Evolutionary conservation across 1,284 basidiomycete species (phyloP).

Genomic region (Fomitopsis pinicola): DNA sequence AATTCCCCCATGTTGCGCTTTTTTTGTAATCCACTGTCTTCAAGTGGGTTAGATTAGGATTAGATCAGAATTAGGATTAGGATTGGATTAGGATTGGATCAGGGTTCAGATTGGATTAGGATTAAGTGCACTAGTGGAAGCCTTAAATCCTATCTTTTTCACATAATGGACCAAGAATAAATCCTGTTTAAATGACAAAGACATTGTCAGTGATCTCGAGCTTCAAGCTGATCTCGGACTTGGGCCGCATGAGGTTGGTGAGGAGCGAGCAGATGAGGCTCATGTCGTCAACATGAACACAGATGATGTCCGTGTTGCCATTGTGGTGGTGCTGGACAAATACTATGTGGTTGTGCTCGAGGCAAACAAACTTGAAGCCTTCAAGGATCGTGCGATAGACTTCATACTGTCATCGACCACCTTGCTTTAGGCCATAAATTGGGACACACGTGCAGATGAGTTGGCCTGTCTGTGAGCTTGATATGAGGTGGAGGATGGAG

Average conservation of each 20-base stretch:
- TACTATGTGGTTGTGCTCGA: slow-evolving; percentile 16
- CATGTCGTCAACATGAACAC: slow-evolving; percentile 23
- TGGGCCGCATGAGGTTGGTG: not conserved
- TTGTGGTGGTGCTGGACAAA: slow-evolving; percentile 10
- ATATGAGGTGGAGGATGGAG: slow-evolving; percentile 19
- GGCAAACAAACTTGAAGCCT: slow-evolving; percentile 6
- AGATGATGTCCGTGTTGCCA: slow-evolving; percentile 6
- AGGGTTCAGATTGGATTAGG: too few relatives aligned
- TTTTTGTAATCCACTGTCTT: too few relatives aligned
- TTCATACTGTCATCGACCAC: slow-evolving; percentile 14
- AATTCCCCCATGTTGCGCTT: too few relatives aligned
- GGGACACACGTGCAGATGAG: slow-evolving; percentile 10
- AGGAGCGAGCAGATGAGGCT: slow-evolving; percentile 19
- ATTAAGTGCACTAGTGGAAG: too few relatives aligned
- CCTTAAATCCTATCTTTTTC: too few relatives aligned
- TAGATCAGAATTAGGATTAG: too few relatives aligned
- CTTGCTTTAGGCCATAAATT: slow-evolving; percentile 26
- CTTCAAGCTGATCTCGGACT: not conserved
- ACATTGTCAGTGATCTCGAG: slow-evolving; percentile 19
- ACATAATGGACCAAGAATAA: too few relatives aligned
- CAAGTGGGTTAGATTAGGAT: too few relatives aligned
- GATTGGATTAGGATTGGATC: too few relatives aligned
- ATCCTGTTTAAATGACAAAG: too few relatives aligned
- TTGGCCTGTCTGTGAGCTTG: slow-evolving; percentile 2
- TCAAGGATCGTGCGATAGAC: slow-evolving; percentile 6